A percentile compares a stretch with the other conserved stretches of the same genome.
phyloP scores from a whole-genome alignment of 495 filamentous ascomycete genomes.

The Chaetomium tenue region DNA sequence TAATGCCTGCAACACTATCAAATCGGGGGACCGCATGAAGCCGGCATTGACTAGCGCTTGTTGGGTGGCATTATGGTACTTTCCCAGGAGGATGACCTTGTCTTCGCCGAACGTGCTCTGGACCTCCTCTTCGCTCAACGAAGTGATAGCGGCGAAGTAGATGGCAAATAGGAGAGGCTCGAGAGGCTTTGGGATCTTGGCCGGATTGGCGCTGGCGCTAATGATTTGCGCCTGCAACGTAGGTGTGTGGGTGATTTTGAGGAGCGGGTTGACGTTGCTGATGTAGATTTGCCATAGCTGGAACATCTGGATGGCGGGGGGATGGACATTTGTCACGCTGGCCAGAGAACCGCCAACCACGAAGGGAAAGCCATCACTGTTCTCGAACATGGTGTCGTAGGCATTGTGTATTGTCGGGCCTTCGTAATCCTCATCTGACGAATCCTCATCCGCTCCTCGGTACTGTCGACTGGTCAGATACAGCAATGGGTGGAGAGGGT shows the following conservation, averaged over 20 bases:
- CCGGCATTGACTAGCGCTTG: constrained; percentile 57
- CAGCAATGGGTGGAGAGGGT: neutral
- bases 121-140: constrained; percentile 53
- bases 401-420: constrained; percentile 53
- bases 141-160: constrained; percentile 54
- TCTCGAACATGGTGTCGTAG: constrained; percentile 54
- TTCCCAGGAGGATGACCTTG: constrained; percentile 42
- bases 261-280: constrained; percentile 67
- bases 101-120: constrained; percentile 50
- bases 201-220: constrained; percentile 47
- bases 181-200: constrained; percentile 48
- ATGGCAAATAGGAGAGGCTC: constrained; percentile 59
- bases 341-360: constrained; percentile 49
- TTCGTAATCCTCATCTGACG: constrained; percentile 62
- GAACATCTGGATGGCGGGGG: constrained; percentile 65
- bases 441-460: constrained; percentile 49
- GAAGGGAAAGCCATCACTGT: constrained; percentile 59
- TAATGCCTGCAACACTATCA: constrained; percentile 55
- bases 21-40: constrained; percentile 55
- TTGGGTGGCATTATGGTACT: constrained; percentile 52
- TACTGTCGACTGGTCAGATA: constrained; percentile 36
- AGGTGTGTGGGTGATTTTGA: constrained; percentile 65
- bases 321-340: constrained; percentile 59
- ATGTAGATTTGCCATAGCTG: constrained; percentile 71
- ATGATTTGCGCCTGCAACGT: constrained; percentile 57